Conservation (phyloP, 768 basidiomycete genomes). For the Mycena olivaceomarginata region DNA sequence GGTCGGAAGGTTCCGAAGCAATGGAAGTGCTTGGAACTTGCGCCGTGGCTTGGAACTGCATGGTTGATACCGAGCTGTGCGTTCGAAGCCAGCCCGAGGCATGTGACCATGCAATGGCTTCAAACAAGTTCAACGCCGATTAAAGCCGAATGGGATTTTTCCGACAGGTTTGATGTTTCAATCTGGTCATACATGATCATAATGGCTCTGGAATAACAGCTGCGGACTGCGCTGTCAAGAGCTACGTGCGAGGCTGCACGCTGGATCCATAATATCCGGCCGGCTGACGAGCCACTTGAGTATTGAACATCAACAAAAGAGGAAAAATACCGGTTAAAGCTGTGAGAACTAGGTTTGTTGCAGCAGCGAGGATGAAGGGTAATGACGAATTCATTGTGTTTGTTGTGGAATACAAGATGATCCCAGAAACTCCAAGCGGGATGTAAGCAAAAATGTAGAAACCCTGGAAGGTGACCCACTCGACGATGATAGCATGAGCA, state of each 20-base stretch:
- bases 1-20: too few species aligned
- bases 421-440: background rate
- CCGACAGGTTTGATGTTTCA: too few species aligned
- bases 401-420: background rate
- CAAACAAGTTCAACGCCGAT: too few species aligned
- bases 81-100: too few species aligned
- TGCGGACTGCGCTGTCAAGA: background rate
- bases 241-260: background rate
- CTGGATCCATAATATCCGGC: slow-evolving; percentile 14
- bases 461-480: background rate
- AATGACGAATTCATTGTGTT: background rate
- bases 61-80: too few species aligned
- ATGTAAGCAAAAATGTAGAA: background rate
- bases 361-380: background rate
- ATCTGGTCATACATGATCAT: background rate
- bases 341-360: slow-evolving; percentile 5
- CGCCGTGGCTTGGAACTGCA: too few species aligned
- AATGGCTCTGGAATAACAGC: background rate
- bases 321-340: background rate
- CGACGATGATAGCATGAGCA: background rate
- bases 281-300: background rate
- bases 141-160: too few species aligned
- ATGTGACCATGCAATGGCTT: too few species aligned
- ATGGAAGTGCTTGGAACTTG: too few species aligned
- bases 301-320: background rate